phyloP scores from a whole-genome alignment of 2,329 filamentous ascomycete species.

The Trichoderma sp. region DNA sequence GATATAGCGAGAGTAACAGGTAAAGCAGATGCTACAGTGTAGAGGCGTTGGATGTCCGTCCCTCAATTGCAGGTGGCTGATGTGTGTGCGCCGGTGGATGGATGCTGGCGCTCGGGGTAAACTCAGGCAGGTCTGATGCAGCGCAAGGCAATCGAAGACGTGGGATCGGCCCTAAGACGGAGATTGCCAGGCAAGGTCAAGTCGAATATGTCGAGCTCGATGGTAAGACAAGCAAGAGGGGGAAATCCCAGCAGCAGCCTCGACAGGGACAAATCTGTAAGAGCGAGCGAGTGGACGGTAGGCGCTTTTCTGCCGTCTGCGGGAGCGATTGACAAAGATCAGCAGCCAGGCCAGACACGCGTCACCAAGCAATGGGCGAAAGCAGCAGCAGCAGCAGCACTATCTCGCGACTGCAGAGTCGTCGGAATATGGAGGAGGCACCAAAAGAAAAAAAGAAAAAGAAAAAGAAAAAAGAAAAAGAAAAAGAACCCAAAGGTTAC shows the following conservation, averaged over 20 bases:
- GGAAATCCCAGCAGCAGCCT: slow-evolving; percentile 1
- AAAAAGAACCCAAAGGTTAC: background rate
- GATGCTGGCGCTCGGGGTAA: slow-evolving; percentile 5
- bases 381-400: background rate
- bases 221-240: background rate
- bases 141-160: slow-evolving; percentile 7
- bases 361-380: background rate
- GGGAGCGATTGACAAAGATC: slow-evolving; percentile 3
- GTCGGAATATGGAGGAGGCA: background rate
- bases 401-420: background rate
- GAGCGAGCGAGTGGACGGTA: slow-evolving; percentile 21
- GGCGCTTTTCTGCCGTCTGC: slow-evolving; percentile 17
- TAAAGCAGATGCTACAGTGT: slow-evolving; percentile 16
- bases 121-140: background rate
- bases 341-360: slow-evolving; percentile 1
- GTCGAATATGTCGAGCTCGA: background rate
- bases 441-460: background rate
- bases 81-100: slow-evolving; percentile 16
- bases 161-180: background rate
- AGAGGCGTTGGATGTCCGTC: slow-evolving; percentile 1
- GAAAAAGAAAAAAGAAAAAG: background rate
- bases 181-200: background rate
- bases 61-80: slow-evolving; percentile 15
- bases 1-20: slow-evolving; percentile 7
- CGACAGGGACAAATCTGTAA: background rate